phyloP scores from a whole-genome alignment of 495 filamentous ascomycete genomes.

The Annulohypoxylon bovei region DNA sequence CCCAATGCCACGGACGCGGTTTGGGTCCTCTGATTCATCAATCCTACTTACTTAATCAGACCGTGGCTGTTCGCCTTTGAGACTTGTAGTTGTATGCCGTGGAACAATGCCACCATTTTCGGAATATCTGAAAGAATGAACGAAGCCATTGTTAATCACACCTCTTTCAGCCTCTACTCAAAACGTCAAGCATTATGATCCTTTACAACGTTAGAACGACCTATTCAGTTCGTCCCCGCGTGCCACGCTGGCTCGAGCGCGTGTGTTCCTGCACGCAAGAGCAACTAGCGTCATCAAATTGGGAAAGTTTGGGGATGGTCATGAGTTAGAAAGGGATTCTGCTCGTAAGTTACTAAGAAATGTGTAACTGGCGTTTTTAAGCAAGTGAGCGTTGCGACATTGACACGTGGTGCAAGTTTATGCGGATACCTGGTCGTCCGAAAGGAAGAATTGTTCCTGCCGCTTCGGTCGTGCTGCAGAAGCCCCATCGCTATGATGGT shows the following conservation, averaged over 20 bases:
- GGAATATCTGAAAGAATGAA: neutral
- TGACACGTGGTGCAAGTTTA: slow-evolving; percentile 28
- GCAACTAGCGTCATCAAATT: slow-evolving; percentile 24
- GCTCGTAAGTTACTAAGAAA: neutral
- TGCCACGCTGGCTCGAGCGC: slow-evolving; percentile 21
- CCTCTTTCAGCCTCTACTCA: slow-evolving; percentile 8
- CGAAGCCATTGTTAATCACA: slow-evolving; percentile 12
- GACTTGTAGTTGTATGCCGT: slow-evolving; percentile 16
- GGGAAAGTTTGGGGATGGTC: slow-evolving; percentile 10
- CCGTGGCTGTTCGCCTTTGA: neutral
- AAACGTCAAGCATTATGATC: slow-evolving; percentile 33
- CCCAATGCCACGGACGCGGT: slow-evolving; percentile 42
- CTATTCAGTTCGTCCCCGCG: slow-evolving; percentile 24
- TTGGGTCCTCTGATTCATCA: slow-evolving; percentile 14
- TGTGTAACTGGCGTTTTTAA: slow-evolving; percentile 2
- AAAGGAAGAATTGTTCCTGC: neutral
- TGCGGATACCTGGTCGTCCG: slow-evolving; percentile 3
- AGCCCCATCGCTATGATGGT: neutral
- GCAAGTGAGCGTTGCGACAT: slow-evolving; percentile 27
- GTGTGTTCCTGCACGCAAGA: slow-evolving; percentile 24
- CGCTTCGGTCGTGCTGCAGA: slow-evolving; percentile 14
- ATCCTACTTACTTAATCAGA: slow-evolving; percentile 6
- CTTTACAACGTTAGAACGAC: slow-evolving; percentile 14
- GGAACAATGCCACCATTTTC: slow-evolving; percentile 10
- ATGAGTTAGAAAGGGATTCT: neutral